A percentile compares a stretch with the other conserved stretches of the same genome.
phyloP scores from a whole-genome alignment of 139 green algal genomes.

The Spirogloea muscicola region DNA sequence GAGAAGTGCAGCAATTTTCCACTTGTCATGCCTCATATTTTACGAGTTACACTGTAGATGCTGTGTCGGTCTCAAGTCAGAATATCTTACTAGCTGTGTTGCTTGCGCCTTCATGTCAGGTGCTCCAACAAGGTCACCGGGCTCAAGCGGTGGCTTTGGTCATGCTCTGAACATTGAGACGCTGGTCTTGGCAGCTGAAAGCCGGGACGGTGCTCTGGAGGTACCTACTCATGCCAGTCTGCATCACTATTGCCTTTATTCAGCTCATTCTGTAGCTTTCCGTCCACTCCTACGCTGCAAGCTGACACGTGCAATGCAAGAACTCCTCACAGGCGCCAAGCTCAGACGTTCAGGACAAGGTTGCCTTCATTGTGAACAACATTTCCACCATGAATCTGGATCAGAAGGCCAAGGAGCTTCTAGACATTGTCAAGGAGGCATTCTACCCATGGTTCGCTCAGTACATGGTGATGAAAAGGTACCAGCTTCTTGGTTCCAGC shows the following conservation, averaged over 20 bases:
- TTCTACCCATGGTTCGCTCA: conserved; percentile 88
- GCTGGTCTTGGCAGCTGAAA: conserved; percentile 71
- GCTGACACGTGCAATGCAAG: too few species aligned
- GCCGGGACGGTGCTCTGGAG: conserved; percentile 32
- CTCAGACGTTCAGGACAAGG: conserved; percentile 59
- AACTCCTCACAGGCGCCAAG: conserved; percentile 22
- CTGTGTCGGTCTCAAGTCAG: too few species aligned
- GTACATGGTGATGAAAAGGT: conserved; percentile 92
- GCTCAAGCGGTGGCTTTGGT: conserved; percentile 37
- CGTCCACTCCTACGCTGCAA: too few species aligned
- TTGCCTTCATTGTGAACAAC: conserved; percentile 97
- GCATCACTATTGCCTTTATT: too few species aligned
- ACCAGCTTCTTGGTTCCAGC: too few species aligned
- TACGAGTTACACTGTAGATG: too few species aligned
- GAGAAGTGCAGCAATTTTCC: too few species aligned
- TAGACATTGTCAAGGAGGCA: conserved; percentile 54
- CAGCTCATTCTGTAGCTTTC: too few species aligned
- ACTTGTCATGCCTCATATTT: too few species aligned
- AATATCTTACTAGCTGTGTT: too few species aligned
- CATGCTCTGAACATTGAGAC: conserved; percentile 86
- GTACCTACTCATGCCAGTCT: background rate
- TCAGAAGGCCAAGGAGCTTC: conserved; percentile 72
- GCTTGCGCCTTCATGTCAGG: too few species aligned
- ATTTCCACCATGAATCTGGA: conserved; percentile 77
- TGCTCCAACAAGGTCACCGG: too few species aligned